Conservation (phyloP, 2,329 filamentous ascomycete genomes). For the Sporothrix humicola region DNA sequence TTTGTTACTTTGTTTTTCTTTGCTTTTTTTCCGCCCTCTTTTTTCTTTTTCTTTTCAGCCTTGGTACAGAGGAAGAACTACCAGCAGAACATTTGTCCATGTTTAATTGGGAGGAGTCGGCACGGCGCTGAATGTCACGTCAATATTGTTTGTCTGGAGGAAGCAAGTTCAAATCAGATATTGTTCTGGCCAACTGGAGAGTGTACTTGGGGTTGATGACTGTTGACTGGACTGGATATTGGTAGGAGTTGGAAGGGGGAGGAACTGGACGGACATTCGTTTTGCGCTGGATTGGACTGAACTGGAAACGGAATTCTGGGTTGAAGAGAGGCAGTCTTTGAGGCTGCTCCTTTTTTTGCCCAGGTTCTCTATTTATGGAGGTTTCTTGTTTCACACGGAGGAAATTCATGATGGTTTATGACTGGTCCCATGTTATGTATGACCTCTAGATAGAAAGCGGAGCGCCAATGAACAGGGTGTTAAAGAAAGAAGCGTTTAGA, state of each 20-base stretch:
- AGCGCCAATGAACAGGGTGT: conserved; percentile 17
- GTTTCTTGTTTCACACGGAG: conserved; percentile 23
- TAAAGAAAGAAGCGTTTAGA: background rate
- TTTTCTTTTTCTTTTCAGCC: conserved; percentile 1
- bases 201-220: background rate
- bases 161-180: conserved; percentile 1
- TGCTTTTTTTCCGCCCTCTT: background rate
- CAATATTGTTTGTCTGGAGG: background rate
- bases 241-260: conserved; percentile 6
- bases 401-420: conserved; percentile 30
- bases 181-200: background rate
- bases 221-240: background rate
- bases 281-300: conserved; percentile 7
- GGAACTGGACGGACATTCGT: background rate
- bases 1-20: background rate
- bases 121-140: background rate
- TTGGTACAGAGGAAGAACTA: background rate
- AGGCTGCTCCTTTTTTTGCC: background rate
- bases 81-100: conserved; percentile 9
- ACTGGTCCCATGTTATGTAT: conserved; percentile 30
- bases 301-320: background rate
- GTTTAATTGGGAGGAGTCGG: background rate
- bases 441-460: conserved; percentile 10
- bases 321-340: background rate
- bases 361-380: background rate